Conservation (phyloP, 768 basidiomycete genomes). For the Hemileccinum rubropunctum region DNA sequence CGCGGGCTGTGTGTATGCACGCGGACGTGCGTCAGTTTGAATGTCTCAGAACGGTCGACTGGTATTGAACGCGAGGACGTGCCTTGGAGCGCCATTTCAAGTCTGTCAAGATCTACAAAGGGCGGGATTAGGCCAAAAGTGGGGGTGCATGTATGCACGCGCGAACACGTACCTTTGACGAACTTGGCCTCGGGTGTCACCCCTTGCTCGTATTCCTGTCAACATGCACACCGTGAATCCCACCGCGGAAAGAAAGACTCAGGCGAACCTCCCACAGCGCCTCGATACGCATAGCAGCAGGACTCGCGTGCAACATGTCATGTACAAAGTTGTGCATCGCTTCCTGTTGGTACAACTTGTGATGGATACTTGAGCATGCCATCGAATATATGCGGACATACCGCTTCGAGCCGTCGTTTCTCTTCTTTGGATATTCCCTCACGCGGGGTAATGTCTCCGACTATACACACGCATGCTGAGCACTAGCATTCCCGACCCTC, state of each 20-base stretch:
- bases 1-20: conserved; percentile 45
- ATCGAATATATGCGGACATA: conserved; percentile 27
- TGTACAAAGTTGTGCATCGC: conserved; percentile 90
- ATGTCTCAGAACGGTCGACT: not conserved
- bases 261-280: conserved; percentile 59
- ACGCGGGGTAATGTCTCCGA: conserved; percentile 90
- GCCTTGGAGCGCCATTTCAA: conserved; percentile 90
- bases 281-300: conserved; percentile 65
- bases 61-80: not conserved
- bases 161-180: conserved; percentile 69
- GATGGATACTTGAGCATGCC: not conserved
- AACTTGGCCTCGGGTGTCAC: conserved; percentile 73
- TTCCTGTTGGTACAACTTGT: conserved; percentile 43
- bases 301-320: conserved; percentile 81
- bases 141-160: not conserved
- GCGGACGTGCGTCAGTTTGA: not conserved
- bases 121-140: not conserved
- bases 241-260: not conserved
- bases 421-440: conserved; percentile 82
- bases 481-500: no score
- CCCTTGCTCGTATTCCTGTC: conserved; percentile 81
- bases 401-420: conserved; percentile 75
- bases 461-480: conserved; percentile 39
- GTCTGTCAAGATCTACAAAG: conserved; percentile 70
- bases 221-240: not conserved